Evolutionary conservation across 306 rosid species (phyloP), one percentile per base, ranked within the genome.

Genomic region (Glycine tomentella): DNA sequence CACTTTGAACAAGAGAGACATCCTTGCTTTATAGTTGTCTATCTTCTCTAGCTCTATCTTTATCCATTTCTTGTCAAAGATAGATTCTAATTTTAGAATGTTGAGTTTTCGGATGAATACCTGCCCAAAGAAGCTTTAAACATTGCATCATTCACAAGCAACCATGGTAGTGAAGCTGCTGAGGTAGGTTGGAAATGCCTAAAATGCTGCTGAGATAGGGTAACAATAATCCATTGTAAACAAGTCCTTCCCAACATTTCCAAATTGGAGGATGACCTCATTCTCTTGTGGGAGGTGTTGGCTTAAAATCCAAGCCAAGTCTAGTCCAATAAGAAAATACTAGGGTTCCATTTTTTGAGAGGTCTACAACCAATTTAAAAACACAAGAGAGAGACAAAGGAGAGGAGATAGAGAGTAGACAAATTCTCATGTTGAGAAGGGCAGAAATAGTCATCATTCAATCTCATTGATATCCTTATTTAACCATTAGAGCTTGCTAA

Each of bases 161-260:
- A 95, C 91, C 89, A 90, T 95, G 80, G 97, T 92, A 86, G 91
- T 97, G 34, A 94, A 94, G 90, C 95, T 94, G 90, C 97, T 94
- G 86, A n/a, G 97, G 90, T 97, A 94, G 87, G 91, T 91, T 50
- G 97, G 92, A 79, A 94, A 94, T 55, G 98, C 97, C 80, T 94
- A 97, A 81, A 94, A 94, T 44, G 98, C 98, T 9, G 98, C 31
- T 25, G 31, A 94, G 83, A 92, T 90, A 65, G 98, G 98, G 84
- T 94, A 92, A 74, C 91, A 86, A 81, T 87, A 94, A 81, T 94
- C 98, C 98, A 94, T 91, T 62, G 97, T 94, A 83, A 94, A 94
- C 69, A 91, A 55, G 74, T 94, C 97, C 82, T 91, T 91, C 80
- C 93, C 97, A 14, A 94, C 93, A 89, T 94, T 94, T 33, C 98